These are phyloP conservation scores for Neurospora sp. DNA, from an alignment of 2,329 filamentous ascomycete species.

Conservation along the genomic window DNA sequence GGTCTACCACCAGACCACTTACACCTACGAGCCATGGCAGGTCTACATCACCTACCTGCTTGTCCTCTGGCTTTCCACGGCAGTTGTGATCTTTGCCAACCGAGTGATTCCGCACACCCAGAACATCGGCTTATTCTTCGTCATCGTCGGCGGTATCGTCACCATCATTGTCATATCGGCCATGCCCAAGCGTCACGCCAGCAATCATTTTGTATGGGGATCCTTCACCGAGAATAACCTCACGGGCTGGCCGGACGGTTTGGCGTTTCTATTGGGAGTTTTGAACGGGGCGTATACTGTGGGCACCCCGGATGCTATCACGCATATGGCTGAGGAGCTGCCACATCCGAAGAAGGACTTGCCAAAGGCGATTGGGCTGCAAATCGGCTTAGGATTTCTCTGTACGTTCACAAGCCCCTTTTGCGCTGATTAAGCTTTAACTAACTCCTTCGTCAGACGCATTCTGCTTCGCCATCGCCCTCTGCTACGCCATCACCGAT, in stretches of 20 bases:
- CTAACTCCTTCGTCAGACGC: constrained; percentile 40
- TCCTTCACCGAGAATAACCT: constrained; percentile 36
- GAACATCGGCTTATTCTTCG: constrained; percentile 43
- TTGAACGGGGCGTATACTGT: constrained; percentile 59
- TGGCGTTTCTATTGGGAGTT: constrained; percentile 57
- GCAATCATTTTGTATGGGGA: constrained; percentile 43
- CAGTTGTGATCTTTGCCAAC: constrained; percentile 47
- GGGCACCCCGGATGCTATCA: constrained; percentile 54
- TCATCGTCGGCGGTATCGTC: constrained; percentile 40
- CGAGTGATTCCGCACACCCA: constrained; percentile 43
- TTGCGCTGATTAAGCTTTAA: constrained; percentile 20
- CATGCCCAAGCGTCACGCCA: constrained; percentile 45
- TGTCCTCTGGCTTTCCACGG: constrained; percentile 43
- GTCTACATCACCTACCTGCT: constrained; percentile 49
- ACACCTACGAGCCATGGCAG: constrained; percentile 44
- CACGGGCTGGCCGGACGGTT: constrained; percentile 45
- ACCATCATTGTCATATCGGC: constrained; percentile 40
- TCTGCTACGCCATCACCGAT: constrained; percentile 47
- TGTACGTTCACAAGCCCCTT: constrained; percentile 20
- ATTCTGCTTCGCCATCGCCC: constrained; percentile 39
- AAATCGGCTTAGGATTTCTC: constrained; percentile 35
- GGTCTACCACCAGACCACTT: constrained; percentile 43
- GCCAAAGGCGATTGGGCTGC: constrained; percentile 40
- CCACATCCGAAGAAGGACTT: constrained; percentile 36
- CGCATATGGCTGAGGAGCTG: constrained; percentile 53